A percentile compares a stretch with the other conserved stretches of the same genome.
Conservation (phyloP, 768 basidiomycete genomes). For the Russula sp. region DNA sequence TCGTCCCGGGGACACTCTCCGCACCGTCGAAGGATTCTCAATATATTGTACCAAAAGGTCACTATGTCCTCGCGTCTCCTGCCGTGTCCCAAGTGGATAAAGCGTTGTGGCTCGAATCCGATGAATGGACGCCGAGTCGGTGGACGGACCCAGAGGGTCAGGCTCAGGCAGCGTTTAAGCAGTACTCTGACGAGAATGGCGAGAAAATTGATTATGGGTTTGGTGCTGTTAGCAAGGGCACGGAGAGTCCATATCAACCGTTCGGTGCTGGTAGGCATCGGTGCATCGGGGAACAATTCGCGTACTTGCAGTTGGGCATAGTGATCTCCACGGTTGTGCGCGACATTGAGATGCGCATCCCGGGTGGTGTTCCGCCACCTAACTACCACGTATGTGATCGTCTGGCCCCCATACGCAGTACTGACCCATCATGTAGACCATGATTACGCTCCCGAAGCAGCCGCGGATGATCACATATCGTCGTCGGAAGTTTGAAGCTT, state of each 20-base stretch:
- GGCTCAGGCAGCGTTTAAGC: conserved; percentile 72
- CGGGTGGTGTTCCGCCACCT: conserved; percentile 65
- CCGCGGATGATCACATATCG: conserved; percentile 66
- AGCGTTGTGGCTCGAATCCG: conserved; percentile 68
- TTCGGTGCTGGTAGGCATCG: conserved; percentile 96
- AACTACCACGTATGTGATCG: conserved; percentile 77
- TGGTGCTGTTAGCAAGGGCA: conserved; percentile 93
- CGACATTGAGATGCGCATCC: conserved; percentile 68
- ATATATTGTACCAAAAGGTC: conserved; percentile 86
- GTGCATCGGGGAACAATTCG: conserved; percentile 97
- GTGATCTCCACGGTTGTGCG: conserved; percentile 79
- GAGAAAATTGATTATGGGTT: conserved; percentile 97
- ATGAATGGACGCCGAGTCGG: conserved; percentile 72
- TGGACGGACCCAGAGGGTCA: conserved; percentile 87
- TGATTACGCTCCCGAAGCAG: conserved; percentile 87
- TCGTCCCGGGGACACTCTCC: conserved; percentile 75
- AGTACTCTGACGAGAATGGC: conserved; percentile 69
- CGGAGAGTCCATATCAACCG: conserved; percentile 93
- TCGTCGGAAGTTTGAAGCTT: conserved; percentile 47
- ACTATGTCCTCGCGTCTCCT: conserved; percentile 87
- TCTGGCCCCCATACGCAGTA: neutral
- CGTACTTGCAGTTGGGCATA: conserved; percentile 88
- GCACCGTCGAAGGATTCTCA: conserved; percentile 68
- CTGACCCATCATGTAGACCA: conserved; percentile 55
- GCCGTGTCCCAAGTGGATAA: conserved; percentile 88